Evolutionary conservation across 805 yeast species (phyloP).

Genomic region (Candida sithepensis): DNA sequence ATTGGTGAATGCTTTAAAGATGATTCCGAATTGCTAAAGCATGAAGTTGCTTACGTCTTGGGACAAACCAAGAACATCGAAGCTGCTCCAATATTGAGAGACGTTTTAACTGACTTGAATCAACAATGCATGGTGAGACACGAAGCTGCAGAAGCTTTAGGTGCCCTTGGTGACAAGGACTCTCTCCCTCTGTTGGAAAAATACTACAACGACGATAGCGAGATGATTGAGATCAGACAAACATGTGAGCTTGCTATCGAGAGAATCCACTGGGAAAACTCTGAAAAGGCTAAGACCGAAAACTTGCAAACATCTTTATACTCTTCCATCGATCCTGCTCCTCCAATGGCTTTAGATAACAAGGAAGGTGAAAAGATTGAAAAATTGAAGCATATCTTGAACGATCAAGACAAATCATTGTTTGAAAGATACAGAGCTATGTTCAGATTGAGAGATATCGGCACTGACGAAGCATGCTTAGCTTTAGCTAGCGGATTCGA

Average conservation of each 20-base stretch:
- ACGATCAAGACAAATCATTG: slow-evolving; percentile 72
- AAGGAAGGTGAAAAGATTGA: slow-evolving; percentile 52
- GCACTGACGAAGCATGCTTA: slow-evolving; percentile 85
- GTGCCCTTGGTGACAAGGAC: slow-evolving; percentile 83
- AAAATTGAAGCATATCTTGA: slow-evolving; percentile 63
- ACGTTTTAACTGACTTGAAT: slow-evolving; percentile 56
- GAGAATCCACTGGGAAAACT: slow-evolving; percentile 88
- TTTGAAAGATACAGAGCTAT: slow-evolving; percentile 97
- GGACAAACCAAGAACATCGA: slow-evolving; percentile 89
- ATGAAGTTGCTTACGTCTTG: slow-evolving; percentile 94
- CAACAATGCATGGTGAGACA: slow-evolving; percentile 98
- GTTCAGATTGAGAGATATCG: slow-evolving; percentile 96
- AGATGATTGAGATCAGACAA: slow-evolving; percentile 80
- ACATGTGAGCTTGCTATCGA: slow-evolving; percentile 97
- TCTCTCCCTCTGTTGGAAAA: slow-evolving; percentile 64
- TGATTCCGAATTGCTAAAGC: slow-evolving; percentile 86
- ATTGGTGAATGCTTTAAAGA: slow-evolving; percentile 82
- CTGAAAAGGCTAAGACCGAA: slow-evolving; percentile 64
- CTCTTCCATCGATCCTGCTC: slow-evolving; percentile 95
- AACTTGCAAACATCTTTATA: slow-evolving; percentile 71
- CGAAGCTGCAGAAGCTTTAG: slow-evolving; percentile 98
- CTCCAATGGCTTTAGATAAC: slow-evolving; percentile 72
- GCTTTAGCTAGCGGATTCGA: slow-evolving; percentile 89
- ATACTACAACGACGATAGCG: slow-evolving; percentile 67
- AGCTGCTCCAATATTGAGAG: slow-evolving; percentile 73